Base-by-base conservation (phyloP, 73 alveolate species). In the Breviolum minutum region DNA sequence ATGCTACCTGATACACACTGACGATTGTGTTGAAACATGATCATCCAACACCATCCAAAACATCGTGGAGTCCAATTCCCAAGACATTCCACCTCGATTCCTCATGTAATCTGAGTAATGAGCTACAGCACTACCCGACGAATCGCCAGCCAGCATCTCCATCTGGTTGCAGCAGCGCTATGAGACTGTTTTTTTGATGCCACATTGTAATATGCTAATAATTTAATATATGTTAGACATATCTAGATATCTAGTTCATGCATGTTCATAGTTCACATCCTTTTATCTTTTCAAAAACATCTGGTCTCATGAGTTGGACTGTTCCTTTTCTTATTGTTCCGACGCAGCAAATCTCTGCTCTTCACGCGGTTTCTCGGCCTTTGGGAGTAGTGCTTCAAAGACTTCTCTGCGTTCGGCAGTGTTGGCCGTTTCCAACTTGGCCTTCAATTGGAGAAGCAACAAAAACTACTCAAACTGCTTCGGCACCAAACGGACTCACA, bases 91-190 rank as follows among this genome's bases (percentile, higher is more conserved):
- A 77, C 30, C 63, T 12, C 87, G 30, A 7, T 77, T 10, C 16
- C 63, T 27, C 26, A 0, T 20, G 81, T 22, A 7, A 40, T 64
- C 82, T 90, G 76, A 90, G 97, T 13, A 8, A 4, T 76, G 8
- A 14, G 74, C 97, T 26, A 90, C 97, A 12, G 97, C 97, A 62
- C 97, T 90, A 9, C 97, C 97, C n/a, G 97, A 90, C 20, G 97
- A 90, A 74, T 90, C 97, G 22, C 97, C 97, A 8, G 97, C 87
- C 74, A 90, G 87, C 97, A 90, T 90, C 97, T 90, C 97, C 97
- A 90, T 90, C 97, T 90, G 97, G 54, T 0, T 40, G 54, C 54
- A 40, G 54, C 54, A 40, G 54, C 54, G 54, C 54, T 40, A 40
- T 3, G 54, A 40, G 54, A 40, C 54, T 40, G 54, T 2, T 40